phyloP scores from a whole-genome alignment of 2,329 filamentous ascomycete genomes.

The Phaeoacremonium minimum region DNA sequence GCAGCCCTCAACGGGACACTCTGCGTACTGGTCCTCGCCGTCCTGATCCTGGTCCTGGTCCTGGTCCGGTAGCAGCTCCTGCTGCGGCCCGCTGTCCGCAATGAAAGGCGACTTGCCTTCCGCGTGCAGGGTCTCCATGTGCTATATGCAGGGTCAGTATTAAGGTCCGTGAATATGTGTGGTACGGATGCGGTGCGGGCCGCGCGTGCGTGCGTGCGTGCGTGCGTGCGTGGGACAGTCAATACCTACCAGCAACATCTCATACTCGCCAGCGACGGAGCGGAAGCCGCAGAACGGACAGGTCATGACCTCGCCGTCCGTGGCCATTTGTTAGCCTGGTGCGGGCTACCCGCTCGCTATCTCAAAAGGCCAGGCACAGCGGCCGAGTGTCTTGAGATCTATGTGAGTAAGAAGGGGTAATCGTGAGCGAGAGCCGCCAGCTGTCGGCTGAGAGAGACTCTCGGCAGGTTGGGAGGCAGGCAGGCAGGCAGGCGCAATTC shows the following conservation, averaged over 20 bases:
- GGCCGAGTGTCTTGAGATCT: too few relatives aligned
- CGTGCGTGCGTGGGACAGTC: too few relatives aligned
- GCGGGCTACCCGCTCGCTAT: too few relatives aligned
- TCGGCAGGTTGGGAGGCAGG: too few relatives aligned
- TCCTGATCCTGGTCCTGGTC: slow-evolving; percentile 11
- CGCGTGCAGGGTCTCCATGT: slow-evolving; percentile 21
- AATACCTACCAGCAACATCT: slow-evolving; percentile 24
- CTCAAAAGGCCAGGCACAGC: too few relatives aligned
- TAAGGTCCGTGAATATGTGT: slow-evolving; percentile 6
- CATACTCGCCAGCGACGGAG: slow-evolving; percentile 21
- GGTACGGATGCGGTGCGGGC: slow-evolving; percentile 2
- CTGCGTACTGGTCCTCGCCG: slow-evolving; percentile 35
- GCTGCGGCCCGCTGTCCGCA: slow-evolving; percentile 6
- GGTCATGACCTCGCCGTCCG: slow-evolving; percentile 6
- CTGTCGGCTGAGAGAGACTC: too few relatives aligned
- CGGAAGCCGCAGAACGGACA: slow-evolving; percentile 33
- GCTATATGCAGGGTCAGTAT: slow-evolving; percentile 12
- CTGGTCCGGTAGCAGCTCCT: slow-evolving; percentile 9
- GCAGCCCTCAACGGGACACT: slow-evolving; percentile 54
- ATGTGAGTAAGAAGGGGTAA: too few relatives aligned
- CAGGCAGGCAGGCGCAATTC: too few relatives aligned
- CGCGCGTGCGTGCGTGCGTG: slow-evolving; percentile 1
- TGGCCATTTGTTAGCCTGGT: slow-evolving; percentile 16
- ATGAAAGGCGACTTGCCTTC: slow-evolving; percentile 17
- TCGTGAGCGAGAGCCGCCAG: too few relatives aligned